A percentile compares a stretch with the other conserved stretches of the same genome.
Evolutionary conservation across 2,329 filamentous ascomycete genomes (phyloP).

Genomic region (Capronia americana): DNA sequence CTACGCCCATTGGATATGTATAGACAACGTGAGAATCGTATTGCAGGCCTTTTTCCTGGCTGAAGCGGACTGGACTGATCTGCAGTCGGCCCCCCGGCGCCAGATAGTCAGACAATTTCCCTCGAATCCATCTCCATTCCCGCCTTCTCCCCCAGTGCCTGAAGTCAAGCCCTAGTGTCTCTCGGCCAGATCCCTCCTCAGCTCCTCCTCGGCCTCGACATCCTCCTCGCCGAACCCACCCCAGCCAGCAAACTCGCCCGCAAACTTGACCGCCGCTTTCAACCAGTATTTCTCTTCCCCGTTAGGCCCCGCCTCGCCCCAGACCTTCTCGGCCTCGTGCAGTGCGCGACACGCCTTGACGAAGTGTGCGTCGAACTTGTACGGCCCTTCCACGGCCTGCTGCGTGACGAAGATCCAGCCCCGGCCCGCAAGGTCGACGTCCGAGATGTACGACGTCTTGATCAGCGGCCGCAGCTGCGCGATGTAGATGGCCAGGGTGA

Average conservation of each 20-base stretch:
- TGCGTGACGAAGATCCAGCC: conserved; percentile 79
- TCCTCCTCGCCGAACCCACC: conserved; percentile 36
- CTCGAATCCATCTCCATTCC: background rate
- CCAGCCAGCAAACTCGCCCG: conserved; percentile 51
- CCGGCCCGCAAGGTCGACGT: conserved; percentile 66
- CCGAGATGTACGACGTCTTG: conserved; percentile 60
- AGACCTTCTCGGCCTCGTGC: conserved; percentile 63
- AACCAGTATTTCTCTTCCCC: conserved; percentile 52
- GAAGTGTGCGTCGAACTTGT: conserved; percentile 78
- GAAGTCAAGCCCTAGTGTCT: conserved; percentile 4
- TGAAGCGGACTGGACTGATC: background rate
- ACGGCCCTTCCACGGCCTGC: conserved; percentile 71
- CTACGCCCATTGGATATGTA: background rate
- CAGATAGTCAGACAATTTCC: background rate
- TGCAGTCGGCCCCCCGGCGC: background rate
- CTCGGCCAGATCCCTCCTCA: background rate
- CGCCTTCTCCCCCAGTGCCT: background rate
- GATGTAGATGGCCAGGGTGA: conserved; percentile 79
- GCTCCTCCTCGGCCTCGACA: conserved; percentile 7
- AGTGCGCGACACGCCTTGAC: conserved; percentile 83
- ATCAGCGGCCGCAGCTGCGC: conserved; percentile 75
- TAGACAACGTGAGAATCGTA: background rate
- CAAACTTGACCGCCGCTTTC: conserved; percentile 59
- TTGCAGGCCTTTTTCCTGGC: background rate
- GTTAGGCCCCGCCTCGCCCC: conserved; percentile 47